Conservation (phyloP, 2,329 filamentous ascomycete species). For the Fusarium cyanostomum region DNA sequence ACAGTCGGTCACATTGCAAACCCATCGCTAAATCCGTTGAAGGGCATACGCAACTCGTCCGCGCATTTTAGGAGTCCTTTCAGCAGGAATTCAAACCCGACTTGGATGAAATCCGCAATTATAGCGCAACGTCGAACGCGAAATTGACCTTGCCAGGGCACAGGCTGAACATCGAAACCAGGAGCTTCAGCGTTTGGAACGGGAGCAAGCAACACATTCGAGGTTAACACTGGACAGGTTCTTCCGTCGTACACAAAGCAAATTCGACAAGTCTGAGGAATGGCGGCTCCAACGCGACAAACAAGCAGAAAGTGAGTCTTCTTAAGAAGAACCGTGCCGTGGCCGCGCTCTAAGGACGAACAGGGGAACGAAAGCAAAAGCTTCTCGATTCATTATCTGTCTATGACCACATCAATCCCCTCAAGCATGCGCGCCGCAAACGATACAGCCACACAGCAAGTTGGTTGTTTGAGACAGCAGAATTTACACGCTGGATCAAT, state of each 20-base stretch:
- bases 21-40: not conserved
- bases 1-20: not conserved
- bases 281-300: not conserved
- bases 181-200: constrained; percentile 32
- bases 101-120: constrained; percentile 28
- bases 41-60: constrained; percentile 37
- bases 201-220: not conserved
- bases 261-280: not conserved
- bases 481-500: constrained; percentile 41
- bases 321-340: not conserved
- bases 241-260: not conserved
- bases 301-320: not conserved
- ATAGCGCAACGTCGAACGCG: constrained; percentile 36
- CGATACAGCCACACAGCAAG: constrained; percentile 39
- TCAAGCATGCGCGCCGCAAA: constrained; percentile 44
- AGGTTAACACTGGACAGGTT: not conserved
- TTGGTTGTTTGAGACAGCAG: constrained; percentile 40
- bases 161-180: constrained; percentile 36
- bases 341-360: accelerated
- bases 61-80: constrained; percentile 42
- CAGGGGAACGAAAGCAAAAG: constrained; percentile 27
- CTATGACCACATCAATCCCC: constrained; percentile 36
- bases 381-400: constrained; percentile 44
- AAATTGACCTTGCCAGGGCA: constrained; percentile 40
- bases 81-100: constrained; percentile 43